These are phyloP conservation scores for Exophiala spinifera DNA, from an alignment of 2,329 filamentous ascomycete species.

Conservation along the genomic window DNA sequence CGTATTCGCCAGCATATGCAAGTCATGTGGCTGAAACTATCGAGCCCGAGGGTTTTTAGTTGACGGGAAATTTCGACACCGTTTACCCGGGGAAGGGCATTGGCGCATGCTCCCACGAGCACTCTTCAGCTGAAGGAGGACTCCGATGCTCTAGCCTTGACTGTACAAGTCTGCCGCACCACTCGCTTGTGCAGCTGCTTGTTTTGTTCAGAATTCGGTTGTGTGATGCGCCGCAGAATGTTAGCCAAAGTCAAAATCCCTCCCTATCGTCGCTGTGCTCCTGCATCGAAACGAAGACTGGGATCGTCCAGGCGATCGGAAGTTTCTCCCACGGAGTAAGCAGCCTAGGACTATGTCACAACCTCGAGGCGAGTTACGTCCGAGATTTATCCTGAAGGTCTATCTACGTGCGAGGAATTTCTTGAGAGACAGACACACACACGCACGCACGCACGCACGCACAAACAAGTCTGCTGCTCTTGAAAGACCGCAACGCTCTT, in stretches of 20 bases:
- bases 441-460: too few relatives aligned
- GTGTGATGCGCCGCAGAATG: background rate
- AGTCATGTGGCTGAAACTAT: constrained; percentile 16
- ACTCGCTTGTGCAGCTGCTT: constrained; percentile 9
- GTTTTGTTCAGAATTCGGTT: background rate
- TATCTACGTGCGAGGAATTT: too few relatives aligned
- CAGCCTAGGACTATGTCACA: background rate
- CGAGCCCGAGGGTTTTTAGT: constrained; percentile 1
- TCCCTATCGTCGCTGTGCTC: background rate
- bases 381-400: too few relatives aligned
- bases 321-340: too few relatives aligned
- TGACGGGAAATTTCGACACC: background rate
- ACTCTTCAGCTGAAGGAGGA: background rate
- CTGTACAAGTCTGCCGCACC: constrained; percentile 5
- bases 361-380: too few relatives aligned
- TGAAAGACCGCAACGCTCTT: too few relatives aligned
- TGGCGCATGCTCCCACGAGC: background rate
- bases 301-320: too few relatives aligned
- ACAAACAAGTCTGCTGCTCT: too few relatives aligned
- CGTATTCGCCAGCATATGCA: constrained; percentile 12
- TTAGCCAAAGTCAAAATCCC: background rate
- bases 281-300: too few relatives aligned
- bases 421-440: too few relatives aligned
- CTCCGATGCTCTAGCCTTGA: background rate
- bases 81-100: background rate